Base-by-base conservation (phyloP, 2,329 filamentous ascomycete genomes). In the Colletotrichum sp. region DNA sequence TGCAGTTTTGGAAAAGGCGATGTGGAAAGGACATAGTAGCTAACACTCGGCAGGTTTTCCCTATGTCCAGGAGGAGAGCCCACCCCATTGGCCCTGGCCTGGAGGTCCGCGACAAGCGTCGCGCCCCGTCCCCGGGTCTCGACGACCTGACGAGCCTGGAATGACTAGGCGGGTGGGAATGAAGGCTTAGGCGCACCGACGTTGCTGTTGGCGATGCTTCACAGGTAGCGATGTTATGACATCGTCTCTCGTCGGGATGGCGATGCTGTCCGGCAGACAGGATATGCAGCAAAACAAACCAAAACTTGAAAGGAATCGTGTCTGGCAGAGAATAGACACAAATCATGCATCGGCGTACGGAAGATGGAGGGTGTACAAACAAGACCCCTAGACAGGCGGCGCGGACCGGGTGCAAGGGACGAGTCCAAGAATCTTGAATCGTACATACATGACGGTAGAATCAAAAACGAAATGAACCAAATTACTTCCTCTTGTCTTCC, bases 61-160 rank as follows among this genome's bases (percentile, higher is more conserved):
- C 91, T 8, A 67, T 88, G 12, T 88, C 89, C 1, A 86, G 95
- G 82, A 90, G 95, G 82, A 89, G 89, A 81, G 87, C 89, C 64
- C 91, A 94, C 77, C 85, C 94, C 36, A 90, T 96, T 68, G 96
- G 96, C 0, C 95, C 95, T 5, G 96, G 96, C 15, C 92, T 98
- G 78, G 96, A 98, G 84, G 89, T 96, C 78, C 90, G 93, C 81
- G 92, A 96, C 71, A 90, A 93, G 81, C 90, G 92, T 59, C 86
- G 90, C 75, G 89, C 89, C 83, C 86, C 89, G 77, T 86, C 90
- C 52, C 86, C 89, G 80, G 90, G 91, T 79, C 81, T 96, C 81
- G 88, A 92, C 75, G 92, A 94, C 81, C 89, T 94, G 79, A 91
- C 94, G 18, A 91, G 92, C 78, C 81, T 95, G 85, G 94, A 96